Base-by-base conservation (phyloP, 495 filamentous ascomycete species). In the Talaromyces liani region DNA sequence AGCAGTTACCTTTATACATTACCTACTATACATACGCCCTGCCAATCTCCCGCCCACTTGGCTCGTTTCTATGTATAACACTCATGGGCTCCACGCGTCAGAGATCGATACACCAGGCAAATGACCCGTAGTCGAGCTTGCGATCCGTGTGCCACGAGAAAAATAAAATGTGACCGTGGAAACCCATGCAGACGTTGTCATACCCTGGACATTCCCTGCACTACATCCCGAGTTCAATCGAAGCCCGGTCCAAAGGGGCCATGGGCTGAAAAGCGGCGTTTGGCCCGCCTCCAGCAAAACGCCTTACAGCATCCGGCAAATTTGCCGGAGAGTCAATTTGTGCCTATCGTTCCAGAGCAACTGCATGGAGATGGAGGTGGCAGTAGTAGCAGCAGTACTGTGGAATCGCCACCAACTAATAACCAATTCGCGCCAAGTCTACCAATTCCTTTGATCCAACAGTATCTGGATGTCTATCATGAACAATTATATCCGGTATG, bases 401-500 rank as follows among this genome's bases (percentile, higher is more conserved):
- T 58, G 14, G 56, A 56, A 56, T 56, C 53, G n/a, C 53, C 53
- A 56, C 53, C 53, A 27, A 29, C 56, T 36, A 36, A n/a, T 22
- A n/a, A 6, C 20, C 56, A 36, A 36, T 62, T 51, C 16, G 20
- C 60, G 45, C 47, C 60, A 54, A 54, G 25, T 54, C 22, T 49
- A 24, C 45, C 60, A 22, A 41, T 62, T 7, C 41, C 60, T 39
- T 29, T 53, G 60, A 62, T 62, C 10, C 60, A 34, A 25, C 60
- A 62, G 39, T 62, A 62, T 54, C 59, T 72, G 2, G 69, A 68
- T 61, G 75, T 79, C 9, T 82, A 80, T 66, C 78, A 79, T 33
- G 70, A 76, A 16, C 74, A 75, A n/a, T 70, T 79, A 64, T 80
- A 77, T 58, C 71, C 76, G 0, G 76, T 82, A 12, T 82, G 79